Evolutionary conservation across 345 rosid genomes (phyloP).

Genomic region (Melaleuca alternifolia): DNA sequence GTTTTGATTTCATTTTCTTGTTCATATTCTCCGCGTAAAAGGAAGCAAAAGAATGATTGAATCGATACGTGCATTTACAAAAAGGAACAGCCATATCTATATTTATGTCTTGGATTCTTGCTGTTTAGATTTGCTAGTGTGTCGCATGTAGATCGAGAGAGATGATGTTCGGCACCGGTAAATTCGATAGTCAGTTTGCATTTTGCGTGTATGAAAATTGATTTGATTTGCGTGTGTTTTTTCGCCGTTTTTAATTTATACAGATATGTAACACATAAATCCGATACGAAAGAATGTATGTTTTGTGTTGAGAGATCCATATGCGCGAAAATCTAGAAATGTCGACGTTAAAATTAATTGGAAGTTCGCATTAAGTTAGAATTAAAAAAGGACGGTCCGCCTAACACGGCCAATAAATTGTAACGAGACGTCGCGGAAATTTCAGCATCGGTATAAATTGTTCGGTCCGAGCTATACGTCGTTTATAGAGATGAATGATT

Average conservation of each 20-base stretch:
- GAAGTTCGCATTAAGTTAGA: not conserved
- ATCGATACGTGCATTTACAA: not conserved
- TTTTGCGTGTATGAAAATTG: not conserved
- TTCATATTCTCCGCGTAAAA: not conserved
- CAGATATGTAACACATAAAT: not conserved
- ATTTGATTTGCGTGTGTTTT: not conserved
- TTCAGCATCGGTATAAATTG: too few species aligned
- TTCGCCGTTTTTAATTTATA: not conserved
- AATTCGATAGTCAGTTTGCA: accelerated
- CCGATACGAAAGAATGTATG: not conserved
- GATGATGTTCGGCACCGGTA: not conserved
- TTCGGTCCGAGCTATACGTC: too few species aligned
- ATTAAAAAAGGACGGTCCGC: too few species aligned
- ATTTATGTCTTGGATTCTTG: too few species aligned
- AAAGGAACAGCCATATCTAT: not conserved
- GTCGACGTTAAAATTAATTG: not conserved
- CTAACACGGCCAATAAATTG: too few species aligned
- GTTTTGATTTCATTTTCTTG: not conserved
- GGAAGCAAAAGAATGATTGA: not conserved
- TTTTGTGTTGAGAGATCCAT: not conserved
- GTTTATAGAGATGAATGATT: too few species aligned
- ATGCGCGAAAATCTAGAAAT: not conserved
- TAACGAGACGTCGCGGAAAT: too few species aligned
- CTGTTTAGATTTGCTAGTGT: not conserved
- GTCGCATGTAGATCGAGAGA: not conserved